phyloP scores from a whole-genome alignment of 768 basidiomycete species.

The Tremella mesenterica region DNA sequence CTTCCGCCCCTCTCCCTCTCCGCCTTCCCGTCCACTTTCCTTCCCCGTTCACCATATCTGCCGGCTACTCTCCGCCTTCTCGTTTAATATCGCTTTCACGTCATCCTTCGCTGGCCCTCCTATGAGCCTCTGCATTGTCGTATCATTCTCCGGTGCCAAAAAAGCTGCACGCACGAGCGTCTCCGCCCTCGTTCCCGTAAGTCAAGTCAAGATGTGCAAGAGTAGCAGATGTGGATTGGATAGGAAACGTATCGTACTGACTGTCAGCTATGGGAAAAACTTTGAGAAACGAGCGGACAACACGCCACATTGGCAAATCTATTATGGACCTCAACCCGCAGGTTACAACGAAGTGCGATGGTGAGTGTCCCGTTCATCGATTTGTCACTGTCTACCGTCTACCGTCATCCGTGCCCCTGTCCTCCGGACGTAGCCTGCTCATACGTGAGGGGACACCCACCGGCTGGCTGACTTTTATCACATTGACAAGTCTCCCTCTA shows the following conservation, averaged over 20 bases:
- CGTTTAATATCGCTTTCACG: too few relatives aligned
- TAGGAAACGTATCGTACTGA: neutral
- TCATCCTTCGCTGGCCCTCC: too few relatives aligned
- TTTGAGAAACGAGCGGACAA: slow-evolving; percentile 18
- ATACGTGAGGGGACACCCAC: too few relatives aligned
- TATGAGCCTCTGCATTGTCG: neutral
- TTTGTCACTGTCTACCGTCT: neutral
- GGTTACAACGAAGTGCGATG: slow-evolving; percentile 33
- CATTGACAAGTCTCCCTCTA: too few relatives aligned
- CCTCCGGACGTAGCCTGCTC: too few relatives aligned
- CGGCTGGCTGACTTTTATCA: too few relatives aligned
- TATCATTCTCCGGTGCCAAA: too few relatives aligned
- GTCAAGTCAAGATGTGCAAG: too few relatives aligned
- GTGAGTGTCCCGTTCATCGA: slow-evolving; percentile 15
- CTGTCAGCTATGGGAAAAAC: slow-evolving; percentile 28
- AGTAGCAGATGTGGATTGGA: neutral
- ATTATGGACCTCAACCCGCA: slow-evolving; percentile 31
- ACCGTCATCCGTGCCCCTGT: neutral
- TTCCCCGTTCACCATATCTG: too few relatives aligned
- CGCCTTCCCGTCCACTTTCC: neutral
- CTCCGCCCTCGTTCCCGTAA: neutral
- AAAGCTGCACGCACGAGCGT: too few relatives aligned
- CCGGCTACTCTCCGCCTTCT: too few relatives aligned
- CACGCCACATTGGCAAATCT: slow-evolving; percentile 21
- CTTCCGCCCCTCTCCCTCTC: neutral